Evolutionary conservation across 352 stramenopile species (phyloP).

Genomic region (Pythium oligandrum): DNA sequence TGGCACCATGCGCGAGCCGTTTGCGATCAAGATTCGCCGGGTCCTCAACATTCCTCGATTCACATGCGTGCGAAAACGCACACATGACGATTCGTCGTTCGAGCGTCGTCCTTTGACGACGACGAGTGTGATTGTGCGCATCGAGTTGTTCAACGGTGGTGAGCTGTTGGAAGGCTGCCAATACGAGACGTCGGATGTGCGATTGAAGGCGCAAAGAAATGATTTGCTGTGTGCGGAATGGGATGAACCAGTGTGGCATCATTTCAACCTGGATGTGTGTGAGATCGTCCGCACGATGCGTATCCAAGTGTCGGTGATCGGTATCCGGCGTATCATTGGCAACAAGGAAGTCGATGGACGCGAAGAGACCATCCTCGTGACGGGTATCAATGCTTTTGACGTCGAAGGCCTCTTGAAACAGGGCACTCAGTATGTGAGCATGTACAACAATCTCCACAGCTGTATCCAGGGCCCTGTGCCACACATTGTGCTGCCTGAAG

Average conservation of each 20-base stretch:
- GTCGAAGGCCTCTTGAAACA: slow-evolving; percentile 66
- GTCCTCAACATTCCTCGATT: slow-evolving; percentile 80
- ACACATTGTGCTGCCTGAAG: slow-evolving; percentile 60
- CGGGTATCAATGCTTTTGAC: slow-evolving; percentile 78
- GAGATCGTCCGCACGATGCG: slow-evolving; percentile 72
- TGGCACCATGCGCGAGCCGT: slow-evolving; percentile 55
- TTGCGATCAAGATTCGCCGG: slow-evolving; percentile 65
- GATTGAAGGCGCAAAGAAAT: slow-evolving; percentile 64
- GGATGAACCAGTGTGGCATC: slow-evolving; percentile 70
- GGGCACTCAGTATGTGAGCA: slow-evolving; percentile 66
- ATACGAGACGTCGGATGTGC: slow-evolving; percentile 67
- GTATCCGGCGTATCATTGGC: slow-evolving; percentile 62
- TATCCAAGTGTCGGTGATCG: slow-evolving; percentile 66
- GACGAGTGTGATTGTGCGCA: slow-evolving; percentile 65
- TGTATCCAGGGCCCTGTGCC: slow-evolving; percentile 68
- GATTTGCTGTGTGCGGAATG: slow-evolving; percentile 72
- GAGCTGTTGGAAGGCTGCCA: slow-evolving; percentile 64
- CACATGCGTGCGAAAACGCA: slow-evolving; percentile 60
- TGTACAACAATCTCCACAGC: slow-evolving; percentile 78
- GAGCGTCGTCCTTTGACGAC: slow-evolving; percentile 43
- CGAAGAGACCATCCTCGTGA: slow-evolving; percentile 76
- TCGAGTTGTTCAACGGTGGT: slow-evolving; percentile 74
- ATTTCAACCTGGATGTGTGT: slow-evolving; percentile 70
- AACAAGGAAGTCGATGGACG: slow-evolving; percentile 27
- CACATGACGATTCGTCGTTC: slow-evolving; percentile 60